Base-by-base conservation (phyloP, 169 alveolate species). In the Cryptosporidium sp. region DNA sequence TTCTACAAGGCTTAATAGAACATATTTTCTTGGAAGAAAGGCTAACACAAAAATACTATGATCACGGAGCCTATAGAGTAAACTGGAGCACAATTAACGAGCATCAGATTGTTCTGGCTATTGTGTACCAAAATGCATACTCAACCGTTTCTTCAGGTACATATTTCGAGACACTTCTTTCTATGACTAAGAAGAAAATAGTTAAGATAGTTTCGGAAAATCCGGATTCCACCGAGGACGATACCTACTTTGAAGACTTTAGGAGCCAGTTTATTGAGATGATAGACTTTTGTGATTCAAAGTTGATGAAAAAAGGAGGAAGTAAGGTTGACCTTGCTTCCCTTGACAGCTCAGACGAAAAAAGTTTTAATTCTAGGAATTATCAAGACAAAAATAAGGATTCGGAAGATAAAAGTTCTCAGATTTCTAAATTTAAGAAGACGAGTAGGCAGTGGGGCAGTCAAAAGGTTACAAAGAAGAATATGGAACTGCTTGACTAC, bases 401-500 rank as follows among this genome's bases (percentile, higher is more conserved):
- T 70, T 45, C 43, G n/a, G 84, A 70, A 43, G 41, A 48, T 23
- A 23, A 10, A 18, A 43, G 5, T 23, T 70, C 65, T 43, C 55
- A 31, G 21, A 7, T 41, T 18, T 55, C 50, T 29, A 80, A 80
- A 48, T 23, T 9, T 26, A 85, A 85, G 26, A 86, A 86, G 26
- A 10, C 59, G 9, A 52, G 52, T 29, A 26, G 92, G 6, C 85
- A 59, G 16, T 86, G 92, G 92, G 68, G 55, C 80, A 70, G 62
- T 67, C 71, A 74, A 45, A 85, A 85, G 12, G 68, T 91, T 37
- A 87, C 94, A n/a, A 89, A 84, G 55, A 55, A 71, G 37, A 74
- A 71, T 61, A 85, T 91, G 73, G 85, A 89, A 52, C 84, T 58
- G 23, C 67, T 80, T 29, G 92, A 84, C 43, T 85, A n/a, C 35